Evolutionary conservation across 352 stramenopile species (phyloP).

Genomic region (Globisporangium irregulare): DNA sequence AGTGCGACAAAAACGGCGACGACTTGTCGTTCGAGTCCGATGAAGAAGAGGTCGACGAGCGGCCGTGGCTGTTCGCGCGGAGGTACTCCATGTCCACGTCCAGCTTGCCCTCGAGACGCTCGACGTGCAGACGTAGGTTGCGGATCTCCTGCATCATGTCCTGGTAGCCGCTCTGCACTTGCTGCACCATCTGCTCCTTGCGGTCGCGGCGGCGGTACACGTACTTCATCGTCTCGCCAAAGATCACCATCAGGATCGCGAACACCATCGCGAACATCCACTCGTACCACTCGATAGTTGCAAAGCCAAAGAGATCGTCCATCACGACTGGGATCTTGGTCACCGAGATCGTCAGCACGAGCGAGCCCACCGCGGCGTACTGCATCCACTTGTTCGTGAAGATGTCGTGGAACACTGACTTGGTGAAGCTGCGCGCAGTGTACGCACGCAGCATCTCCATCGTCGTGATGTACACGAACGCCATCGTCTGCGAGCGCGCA

Average conservation of each 20-base stretch:
- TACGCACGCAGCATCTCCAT: constrained; percentile 76
- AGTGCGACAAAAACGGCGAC: constrained; percentile 17
- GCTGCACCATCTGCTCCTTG: constrained; percentile 31
- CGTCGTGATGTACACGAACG: constrained; percentile 74
- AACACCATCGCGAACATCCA: constrained; percentile 73
- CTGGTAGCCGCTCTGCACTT: constrained; percentile 39
- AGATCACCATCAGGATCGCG: constrained; percentile 60
- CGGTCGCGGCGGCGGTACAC: constrained; percentile 59
- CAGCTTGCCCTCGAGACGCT: constrained; percentile 59
- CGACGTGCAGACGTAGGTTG: constrained; percentile 51
- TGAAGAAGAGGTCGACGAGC: constrained; percentile 58
- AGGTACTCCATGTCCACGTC: constrained; percentile 47
- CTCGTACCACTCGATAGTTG: constrained; percentile 68
- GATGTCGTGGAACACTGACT: constrained; percentile 66
- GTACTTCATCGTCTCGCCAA: constrained; percentile 70
- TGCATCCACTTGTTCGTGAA: constrained; percentile 84
- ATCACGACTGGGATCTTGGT: constrained; percentile 68
- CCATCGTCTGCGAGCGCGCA: constrained; percentile 66
- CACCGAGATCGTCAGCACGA: constrained; percentile 58
- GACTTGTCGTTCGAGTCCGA: constrained; percentile 35
- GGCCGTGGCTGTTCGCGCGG: constrained; percentile 31
- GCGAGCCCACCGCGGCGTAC: constrained; percentile 54
- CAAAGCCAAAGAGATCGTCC: constrained; percentile 68
- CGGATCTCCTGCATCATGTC: constrained; percentile 56
- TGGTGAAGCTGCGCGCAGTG: constrained; percentile 74